Evolutionary conservation across 768 basidiomycete species (phyloP).

Genomic region (Collybia nuda): DNA sequence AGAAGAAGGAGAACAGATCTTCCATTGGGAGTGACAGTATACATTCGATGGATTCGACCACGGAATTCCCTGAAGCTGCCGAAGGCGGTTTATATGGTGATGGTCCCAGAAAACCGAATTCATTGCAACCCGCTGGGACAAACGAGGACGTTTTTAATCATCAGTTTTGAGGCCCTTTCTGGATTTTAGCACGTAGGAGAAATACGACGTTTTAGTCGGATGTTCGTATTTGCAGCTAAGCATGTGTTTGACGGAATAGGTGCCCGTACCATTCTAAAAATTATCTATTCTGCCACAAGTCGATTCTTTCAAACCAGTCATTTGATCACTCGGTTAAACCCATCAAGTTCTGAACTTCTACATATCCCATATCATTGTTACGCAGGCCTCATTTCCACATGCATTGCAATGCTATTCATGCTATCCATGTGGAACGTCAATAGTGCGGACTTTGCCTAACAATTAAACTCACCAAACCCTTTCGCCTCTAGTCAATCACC

Average conservation of each 20-base stretch:
- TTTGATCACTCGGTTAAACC: slow-evolving; percentile 1
- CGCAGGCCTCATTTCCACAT: too few relatives aligned
- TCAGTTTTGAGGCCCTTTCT: slow-evolving; percentile 46
- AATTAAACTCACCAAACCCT: too few relatives aligned
- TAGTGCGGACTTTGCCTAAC: too few relatives aligned
- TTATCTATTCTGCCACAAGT: slow-evolving; percentile 1
- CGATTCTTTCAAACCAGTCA: slow-evolving; percentile 3
- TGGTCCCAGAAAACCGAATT: slow-evolving; percentile 16
- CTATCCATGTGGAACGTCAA: too few relatives aligned
- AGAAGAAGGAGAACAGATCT: slow-evolving; percentile 49
- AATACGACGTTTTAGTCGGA: too few relatives aligned
- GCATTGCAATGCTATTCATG: too few relatives aligned
- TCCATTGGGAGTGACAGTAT: slow-evolving; percentile 35
- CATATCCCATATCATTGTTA: too few relatives aligned
- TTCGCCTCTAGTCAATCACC: too few relatives aligned
- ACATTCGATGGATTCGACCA: slow-evolving; percentile 34
- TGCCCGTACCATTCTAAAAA: too few relatives aligned
- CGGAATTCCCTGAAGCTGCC: slow-evolving; percentile 70
- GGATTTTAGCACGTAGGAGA: too few relatives aligned
- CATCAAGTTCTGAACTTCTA: slow-evolving; percentile 1
- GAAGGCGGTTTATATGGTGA: slow-evolving; percentile 67
- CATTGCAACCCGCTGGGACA: slow-evolving; percentile 22
- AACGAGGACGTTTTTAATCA: slow-evolving; percentile 61
- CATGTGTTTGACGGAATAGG: too few relatives aligned
- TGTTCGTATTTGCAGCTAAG: background rate